These are phyloP conservation scores for Nothophaeocryptopus gaeumannii DNA, from an alignment of 2,329 filamentous ascomycete species.

Conservation along the genomic window DNA sequence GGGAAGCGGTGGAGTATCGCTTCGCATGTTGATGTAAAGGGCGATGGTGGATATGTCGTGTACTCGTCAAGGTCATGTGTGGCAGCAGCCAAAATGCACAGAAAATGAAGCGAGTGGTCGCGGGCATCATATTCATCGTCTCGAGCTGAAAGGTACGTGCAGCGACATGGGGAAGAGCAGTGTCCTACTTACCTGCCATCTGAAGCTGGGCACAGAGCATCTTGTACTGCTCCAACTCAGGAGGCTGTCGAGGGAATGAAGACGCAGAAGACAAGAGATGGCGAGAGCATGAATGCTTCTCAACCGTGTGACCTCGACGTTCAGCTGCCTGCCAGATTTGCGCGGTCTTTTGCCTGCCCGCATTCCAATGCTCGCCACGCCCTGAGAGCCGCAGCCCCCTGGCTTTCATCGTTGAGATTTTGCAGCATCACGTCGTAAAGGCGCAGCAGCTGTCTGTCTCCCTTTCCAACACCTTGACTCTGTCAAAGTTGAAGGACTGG, in stretches of 20 bases:
- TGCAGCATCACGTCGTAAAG: too few relatives aligned
- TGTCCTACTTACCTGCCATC: not conserved
- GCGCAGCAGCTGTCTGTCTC: too few relatives aligned
- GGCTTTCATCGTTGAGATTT: too few relatives aligned
- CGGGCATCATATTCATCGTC: slow-evolving; percentile 1
- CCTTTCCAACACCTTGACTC: too few relatives aligned
- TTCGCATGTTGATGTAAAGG: slow-evolving; percentile 8
- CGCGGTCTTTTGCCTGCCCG: not conserved
- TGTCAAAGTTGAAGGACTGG: too few relatives aligned
- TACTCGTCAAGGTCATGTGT: not conserved
- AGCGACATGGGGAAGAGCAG: not conserved
- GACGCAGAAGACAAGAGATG: slow-evolving; percentile 4
- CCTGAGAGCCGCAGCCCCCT: too few relatives aligned
- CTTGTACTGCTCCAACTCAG: slow-evolving; percentile 1
- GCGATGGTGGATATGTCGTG: slow-evolving; percentile 9
- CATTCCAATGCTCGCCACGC: slow-evolving; percentile 3
- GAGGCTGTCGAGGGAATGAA: slow-evolving; percentile 16
- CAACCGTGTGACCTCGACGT: slow-evolving; percentile 1
- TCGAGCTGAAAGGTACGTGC: not conserved
- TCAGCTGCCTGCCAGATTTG: not conserved
- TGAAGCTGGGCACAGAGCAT: not conserved
- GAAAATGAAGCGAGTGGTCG: not conserved
- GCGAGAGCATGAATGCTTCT: slow-evolving; percentile 16
- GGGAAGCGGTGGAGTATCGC: not conserved
- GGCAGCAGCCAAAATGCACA: slow-evolving; percentile 2